Base-by-base conservation (phyloP, 2,329 filamentous ascomycete genomes). In the Ophiocordyceps polyrhachis-furcata region DNA sequence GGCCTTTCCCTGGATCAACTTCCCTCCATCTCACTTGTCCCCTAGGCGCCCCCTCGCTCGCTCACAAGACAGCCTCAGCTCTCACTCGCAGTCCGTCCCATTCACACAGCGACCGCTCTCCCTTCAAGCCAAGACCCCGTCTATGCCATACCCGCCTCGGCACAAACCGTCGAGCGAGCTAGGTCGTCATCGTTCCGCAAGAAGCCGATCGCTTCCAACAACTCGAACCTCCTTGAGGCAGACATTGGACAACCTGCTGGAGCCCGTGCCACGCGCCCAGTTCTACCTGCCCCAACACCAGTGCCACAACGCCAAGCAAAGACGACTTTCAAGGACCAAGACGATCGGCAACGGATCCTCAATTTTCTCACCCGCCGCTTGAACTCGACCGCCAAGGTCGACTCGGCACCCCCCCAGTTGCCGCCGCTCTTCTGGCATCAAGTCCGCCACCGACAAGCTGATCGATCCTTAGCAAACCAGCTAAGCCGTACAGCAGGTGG, bases 101-200 rank as follows among this genome's bases (percentile, higher is more conserved):
- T 20, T 5, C n/a, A 38, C 7, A 19, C 25, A 4, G 19, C 8
- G 8, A 38, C 35, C 31, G 35, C 17, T 4, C n/a, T 17, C 35
- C 35, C 17, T 11, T n/a, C 35, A 1, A 38, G 35, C 35, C n/a
- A 19, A 17, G 35, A 38, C 17, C 35, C 35, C 35, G 20, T 38
- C 35, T 38, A 38, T n/a, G 9, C 17, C n/a, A 38, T 19, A 2
- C 35, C 35, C 35, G n/a, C 2, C n/a, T 17, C 8, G 35, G 35
- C 35, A 11, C n/a, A 20, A 1, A 20, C n/a, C 11, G 35, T 19
- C 35, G 8, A 38, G 17, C 35, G n/a, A 8, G 68, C 7, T 71
- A 66, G 67, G 56, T 64, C 19, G 64, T 73, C 21, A 64, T 62
- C 15, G 54, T 66, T 58, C 67, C 69, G 0, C 70, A 73, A n/a